A percentile compares a stretch with the other conserved stretches of the same genome.
phyloP scores from a whole-genome alignment of 208 protist species.

The Naegleria gruberi region DNA sequence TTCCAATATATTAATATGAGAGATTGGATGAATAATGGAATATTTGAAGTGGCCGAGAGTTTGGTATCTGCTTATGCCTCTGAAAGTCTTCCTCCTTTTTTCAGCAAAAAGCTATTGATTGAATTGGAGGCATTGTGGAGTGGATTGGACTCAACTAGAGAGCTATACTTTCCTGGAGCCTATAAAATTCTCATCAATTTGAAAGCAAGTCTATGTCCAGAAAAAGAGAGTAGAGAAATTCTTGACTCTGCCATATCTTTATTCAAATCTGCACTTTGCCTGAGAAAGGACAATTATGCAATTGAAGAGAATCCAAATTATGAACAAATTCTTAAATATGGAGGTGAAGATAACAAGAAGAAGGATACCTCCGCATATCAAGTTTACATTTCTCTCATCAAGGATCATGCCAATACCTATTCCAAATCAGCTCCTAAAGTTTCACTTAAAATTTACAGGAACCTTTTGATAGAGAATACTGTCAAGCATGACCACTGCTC shows the following conservation, averaged over 20 bases:
- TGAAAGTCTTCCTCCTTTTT: background rate
- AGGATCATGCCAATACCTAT: background rate
- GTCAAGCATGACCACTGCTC: background rate
- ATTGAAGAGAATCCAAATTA: background rate
- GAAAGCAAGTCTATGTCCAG: background rate
- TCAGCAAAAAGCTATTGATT: too few relatives aligned
- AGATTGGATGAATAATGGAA: background rate
- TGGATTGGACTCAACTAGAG: too few relatives aligned
- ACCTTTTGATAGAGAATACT: background rate
- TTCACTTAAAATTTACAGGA: background rate
- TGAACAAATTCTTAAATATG: background rate
- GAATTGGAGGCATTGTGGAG: too few relatives aligned
- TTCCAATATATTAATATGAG: background rate
- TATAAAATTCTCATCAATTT: background rate
- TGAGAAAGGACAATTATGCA: too few relatives aligned
- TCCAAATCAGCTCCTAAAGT: background rate
- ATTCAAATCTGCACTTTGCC: too few relatives aligned
- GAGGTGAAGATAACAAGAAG: background rate
- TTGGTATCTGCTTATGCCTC: background rate
- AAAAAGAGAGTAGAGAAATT: background rate
- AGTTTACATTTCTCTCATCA: background rate
- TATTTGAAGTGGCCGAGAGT: background rate
- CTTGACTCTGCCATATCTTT: too few relatives aligned
- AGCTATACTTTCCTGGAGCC: too few relatives aligned
- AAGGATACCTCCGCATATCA: background rate